phyloP scores from a whole-genome alignment of 257 asterid species.

The Jaltomata sinuosa region DNA sequence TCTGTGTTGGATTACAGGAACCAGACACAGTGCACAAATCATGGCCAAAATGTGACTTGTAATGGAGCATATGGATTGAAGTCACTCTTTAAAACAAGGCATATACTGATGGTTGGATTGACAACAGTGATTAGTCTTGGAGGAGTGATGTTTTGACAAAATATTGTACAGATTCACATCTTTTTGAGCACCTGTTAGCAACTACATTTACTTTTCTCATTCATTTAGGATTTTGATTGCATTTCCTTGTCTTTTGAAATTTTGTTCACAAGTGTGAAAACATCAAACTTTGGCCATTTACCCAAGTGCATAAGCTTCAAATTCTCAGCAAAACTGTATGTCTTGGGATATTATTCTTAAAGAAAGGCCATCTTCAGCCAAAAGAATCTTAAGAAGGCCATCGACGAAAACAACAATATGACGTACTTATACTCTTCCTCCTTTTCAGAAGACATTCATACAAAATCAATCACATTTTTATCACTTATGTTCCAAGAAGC shows the following conservation, averaged over 20 bases:
- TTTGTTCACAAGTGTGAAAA: background rate
- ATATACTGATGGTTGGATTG: slow-evolving; percentile 15
- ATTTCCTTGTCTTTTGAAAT: background rate
- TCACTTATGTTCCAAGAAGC: background rate
- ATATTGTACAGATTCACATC: background rate
- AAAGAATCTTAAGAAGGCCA: background rate
- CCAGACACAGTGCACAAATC: slow-evolving; percentile 50
- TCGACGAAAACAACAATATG: background rate
- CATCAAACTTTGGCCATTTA: background rate
- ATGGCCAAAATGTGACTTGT: slow-evolving; percentile 33
- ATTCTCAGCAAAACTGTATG: background rate
- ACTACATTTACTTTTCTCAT: background rate
- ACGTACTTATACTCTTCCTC: background rate
- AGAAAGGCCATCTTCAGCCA: background rate
- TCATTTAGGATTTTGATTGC: background rate
- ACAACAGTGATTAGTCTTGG: slow-evolving; percentile 15
- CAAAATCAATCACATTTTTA: background rate
- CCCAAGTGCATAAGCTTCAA: background rate
- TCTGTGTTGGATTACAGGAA: slow-evolving; percentile 24
- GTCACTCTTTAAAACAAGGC: slow-evolving; percentile 12
- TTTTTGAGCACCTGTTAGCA: background rate
- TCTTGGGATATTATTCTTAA: background rate
- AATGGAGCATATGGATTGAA: slow-evolving; percentile 22
- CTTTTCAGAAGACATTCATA: background rate
- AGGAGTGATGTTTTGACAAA: slow-evolving; percentile 4